phyloP scores from a whole-genome alignment of 352 stramenopile genomes.

The Globisporangium cystogenes region DNA sequence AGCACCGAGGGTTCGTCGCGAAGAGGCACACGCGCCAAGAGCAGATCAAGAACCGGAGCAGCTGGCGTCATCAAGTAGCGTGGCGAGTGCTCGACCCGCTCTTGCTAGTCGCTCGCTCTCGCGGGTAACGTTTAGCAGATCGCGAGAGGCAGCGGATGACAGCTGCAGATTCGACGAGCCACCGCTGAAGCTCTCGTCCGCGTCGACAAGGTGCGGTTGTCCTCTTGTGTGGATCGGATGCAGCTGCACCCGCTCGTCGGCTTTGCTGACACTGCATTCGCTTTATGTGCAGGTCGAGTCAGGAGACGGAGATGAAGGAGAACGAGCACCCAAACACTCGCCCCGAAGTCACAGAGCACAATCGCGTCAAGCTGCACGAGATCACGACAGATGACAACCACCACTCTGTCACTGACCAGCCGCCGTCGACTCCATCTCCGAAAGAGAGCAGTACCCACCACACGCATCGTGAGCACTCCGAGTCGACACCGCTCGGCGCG shows the following conservation, averaged over 20 bases:
- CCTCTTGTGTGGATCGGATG: neutral
- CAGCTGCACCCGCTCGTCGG: too few species aligned
- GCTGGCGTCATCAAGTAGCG: neutral
- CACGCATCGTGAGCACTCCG: neutral
- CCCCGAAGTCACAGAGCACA: neutral
- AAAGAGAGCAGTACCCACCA: neutral
- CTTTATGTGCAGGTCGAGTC: neutral
- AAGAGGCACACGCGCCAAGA: neutral
- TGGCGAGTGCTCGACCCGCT: neutral
- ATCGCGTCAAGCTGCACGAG: neutral
- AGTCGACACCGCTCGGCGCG: neutral
- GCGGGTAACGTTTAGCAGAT: slow-evolving; percentile 4
- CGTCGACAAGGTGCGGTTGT: slow-evolving; percentile 1
- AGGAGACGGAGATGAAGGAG: neutral
- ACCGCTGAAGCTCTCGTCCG: neutral
- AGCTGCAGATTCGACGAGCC: neutral
- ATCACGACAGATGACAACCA: neutral
- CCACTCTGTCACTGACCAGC: neutral
- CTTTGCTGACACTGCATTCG: too few species aligned
- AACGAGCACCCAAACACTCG: slow-evolving; percentile 1
- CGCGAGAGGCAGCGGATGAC: neutral
- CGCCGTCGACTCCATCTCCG: neutral
- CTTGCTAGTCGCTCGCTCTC: neutral
- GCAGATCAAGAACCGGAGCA: neutral
- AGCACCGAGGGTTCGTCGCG: neutral